Evolutionary conservation across 2,329 filamentous ascomycete genomes (phyloP).

Genomic region (Grosmannia serpens): DNA sequence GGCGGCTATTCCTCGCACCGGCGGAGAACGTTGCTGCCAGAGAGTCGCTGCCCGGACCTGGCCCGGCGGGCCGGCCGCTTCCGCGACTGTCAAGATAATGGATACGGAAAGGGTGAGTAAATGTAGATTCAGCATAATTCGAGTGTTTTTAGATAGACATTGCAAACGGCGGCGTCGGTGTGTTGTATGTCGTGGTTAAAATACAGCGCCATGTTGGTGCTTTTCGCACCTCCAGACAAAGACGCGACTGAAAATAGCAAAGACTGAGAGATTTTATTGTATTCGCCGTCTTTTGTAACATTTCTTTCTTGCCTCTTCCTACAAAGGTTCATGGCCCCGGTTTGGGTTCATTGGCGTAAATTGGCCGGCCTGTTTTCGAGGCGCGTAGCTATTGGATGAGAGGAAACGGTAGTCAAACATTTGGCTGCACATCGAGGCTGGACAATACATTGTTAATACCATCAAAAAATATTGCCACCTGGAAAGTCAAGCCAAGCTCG

Average conservation of each 20-base stretch:
- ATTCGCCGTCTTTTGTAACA: background rate
- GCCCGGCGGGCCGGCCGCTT: background rate
- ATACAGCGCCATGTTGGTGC: background rate
- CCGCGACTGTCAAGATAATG: background rate
- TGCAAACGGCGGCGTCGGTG: background rate
- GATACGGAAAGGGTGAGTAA: background rate
- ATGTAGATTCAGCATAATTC: background rate
- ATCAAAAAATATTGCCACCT: too few relatives aligned
- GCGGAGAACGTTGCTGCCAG: too few relatives aligned
- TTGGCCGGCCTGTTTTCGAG: background rate
- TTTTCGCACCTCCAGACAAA: background rate
- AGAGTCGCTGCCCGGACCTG: too few relatives aligned
- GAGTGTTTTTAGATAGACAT: background rate
- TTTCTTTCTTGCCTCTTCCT: background rate
- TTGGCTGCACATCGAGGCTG: background rate
- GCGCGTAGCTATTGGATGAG: background rate
- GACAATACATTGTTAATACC: too few relatives aligned
- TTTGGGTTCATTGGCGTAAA: background rate
- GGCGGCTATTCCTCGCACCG: too few relatives aligned
- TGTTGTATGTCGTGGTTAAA: background rate
- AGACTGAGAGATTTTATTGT: background rate
- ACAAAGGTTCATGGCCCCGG: background rate
- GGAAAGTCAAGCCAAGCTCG: too few relatives aligned
- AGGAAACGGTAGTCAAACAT: background rate
- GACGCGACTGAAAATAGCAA: background rate